These are phyloP conservation scores for Prunella vulgaris DNA, from an alignment of 257 asterid species.

Conservation along the genomic window DNA sequence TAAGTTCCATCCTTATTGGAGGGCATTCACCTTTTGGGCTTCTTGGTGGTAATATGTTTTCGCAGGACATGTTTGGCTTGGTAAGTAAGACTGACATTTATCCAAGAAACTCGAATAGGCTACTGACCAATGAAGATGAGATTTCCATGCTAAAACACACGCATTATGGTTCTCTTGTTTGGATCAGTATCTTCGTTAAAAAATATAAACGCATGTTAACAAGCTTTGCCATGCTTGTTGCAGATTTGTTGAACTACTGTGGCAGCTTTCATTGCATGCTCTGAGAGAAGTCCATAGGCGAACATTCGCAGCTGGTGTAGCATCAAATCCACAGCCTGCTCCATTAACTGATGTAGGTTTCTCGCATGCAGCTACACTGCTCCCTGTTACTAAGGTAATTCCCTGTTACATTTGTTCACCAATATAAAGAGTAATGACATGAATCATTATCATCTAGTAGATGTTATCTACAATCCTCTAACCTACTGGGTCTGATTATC, in stretches of 20 bases:
- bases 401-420: too few species aligned
- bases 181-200: neutral
- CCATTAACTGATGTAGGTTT: too few species aligned
- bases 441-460: too few species aligned
- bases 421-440: too few species aligned
- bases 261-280: constrained; percentile 99
- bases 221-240: constrained; percentile 20
- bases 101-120: constrained; percentile 7
- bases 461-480: too few species aligned
- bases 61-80: too few species aligned
- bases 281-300: constrained; percentile 95
- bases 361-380: too few species aligned
- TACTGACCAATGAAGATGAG: constrained; percentile 10
- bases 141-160: constrained; percentile 1
- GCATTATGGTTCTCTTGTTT: constrained; percentile 4
- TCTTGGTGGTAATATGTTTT: too few species aligned
- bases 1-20: neutral
- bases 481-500: too few species aligned
- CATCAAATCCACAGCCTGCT: too few species aligned
- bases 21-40: too few species aligned
- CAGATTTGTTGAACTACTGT: constrained; percentile 92
- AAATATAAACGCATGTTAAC: neutral
- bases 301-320: constrained; percentile 78
- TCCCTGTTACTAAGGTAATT: too few species aligned
- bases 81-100: constrained; percentile 4